A percentile compares a stretch with the other conserved stretches of the same genome.
Conservation (phyloP, 371 early-diverging fungal genomes). For the Saksenaea vasiformis region DNA sequence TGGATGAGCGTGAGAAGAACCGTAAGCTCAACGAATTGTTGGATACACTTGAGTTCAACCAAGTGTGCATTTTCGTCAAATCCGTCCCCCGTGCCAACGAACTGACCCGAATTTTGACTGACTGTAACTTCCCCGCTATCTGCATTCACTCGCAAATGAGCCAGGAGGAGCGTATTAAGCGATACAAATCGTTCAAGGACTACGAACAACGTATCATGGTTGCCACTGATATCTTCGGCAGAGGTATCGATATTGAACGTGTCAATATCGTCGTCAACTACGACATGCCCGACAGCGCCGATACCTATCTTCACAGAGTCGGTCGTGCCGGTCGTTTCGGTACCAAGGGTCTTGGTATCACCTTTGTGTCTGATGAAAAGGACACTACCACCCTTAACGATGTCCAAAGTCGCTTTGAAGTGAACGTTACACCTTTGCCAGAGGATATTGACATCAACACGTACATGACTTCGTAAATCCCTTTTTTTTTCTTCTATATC, state of each 20-base stretch:
- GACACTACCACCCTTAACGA: conserved; percentile 84
- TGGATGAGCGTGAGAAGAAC: conserved; percentile 91
- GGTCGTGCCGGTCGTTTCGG: conserved; percentile 99
- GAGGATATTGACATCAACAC: conserved; percentile 80
- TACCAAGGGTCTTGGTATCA: conserved; percentile 97
- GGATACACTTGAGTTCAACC: conserved; percentile 94
- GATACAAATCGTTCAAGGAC: conserved; percentile 96
- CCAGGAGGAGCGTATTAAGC: conserved; percentile 90
- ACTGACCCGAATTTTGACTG: conserved; percentile 84
- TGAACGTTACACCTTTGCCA: conserved; percentile 89
- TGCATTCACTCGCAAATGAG: conserved; percentile 91
- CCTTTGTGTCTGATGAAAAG: conserved; percentile 89
- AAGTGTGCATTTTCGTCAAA: conserved; percentile 97
- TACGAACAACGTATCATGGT: conserved; percentile 95
- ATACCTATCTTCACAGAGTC: conserved; percentile 97
- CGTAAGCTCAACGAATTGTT: conserved; percentile 91
- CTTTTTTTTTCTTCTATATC: background rate
- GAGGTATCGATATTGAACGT: conserved; percentile 99
- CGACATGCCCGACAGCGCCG: conserved; percentile 96
- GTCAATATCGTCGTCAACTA: conserved; percentile 99
- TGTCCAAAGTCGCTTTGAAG: conserved; percentile 96
- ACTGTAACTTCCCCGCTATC: conserved; percentile 93
- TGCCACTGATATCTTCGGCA: conserved; percentile 97
- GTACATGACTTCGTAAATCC: background rate
- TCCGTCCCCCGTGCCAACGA: conserved; percentile 86